Evolutionary conservation across 2,329 filamentous ascomycete genomes (phyloP), one percentile per base, ranked within the genome.

Genomic region (Epichloe glyceriae): DNA sequence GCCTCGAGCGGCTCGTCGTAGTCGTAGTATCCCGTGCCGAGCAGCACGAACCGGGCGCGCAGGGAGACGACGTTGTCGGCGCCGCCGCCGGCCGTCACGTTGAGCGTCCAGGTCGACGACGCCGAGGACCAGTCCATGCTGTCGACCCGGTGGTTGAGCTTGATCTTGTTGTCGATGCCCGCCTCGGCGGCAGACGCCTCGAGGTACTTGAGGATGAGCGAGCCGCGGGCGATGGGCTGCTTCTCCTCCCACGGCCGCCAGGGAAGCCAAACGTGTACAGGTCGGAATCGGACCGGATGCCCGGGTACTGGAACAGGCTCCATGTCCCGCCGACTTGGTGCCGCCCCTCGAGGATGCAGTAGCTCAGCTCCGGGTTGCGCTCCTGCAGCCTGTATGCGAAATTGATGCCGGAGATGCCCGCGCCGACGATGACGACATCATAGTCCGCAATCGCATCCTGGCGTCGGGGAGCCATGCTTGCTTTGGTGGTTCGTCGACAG

Each of bases 281-380:
- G 55, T 76, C 70, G 1, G 77, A 80, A 59, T 83, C 80, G 17
- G 78, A 81, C 34, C 80, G 76, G 51, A 87, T 78, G 19, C 85
- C 82, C 0, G 83, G 85, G 58, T 87, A 88, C 45, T 76, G 77
- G 72, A 86, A 88, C 43, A 87, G 74, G 55, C 78, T 76, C 85
- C 85, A 89, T 4, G 85, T 88, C 38, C 85, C 85, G 14, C 84
- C 85, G 3, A 87, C 70, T 40, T 74, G 69, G 51, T 74, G 67
- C 47, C 84, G 78, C 7, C 72, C 73, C 62, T 88, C 85, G 26
- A 88, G 73, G 38, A 89, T 75, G 39, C 75, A 71, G 60, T 81
- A 86, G 30, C 66, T 73, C 50, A 60, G 58, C 47, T 73, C 64
- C 0, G 84, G 83, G 3, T 80, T 65, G 53, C 74, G 62, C 1